These are phyloP conservation scores for Syzygium syzygioides DNA, from an alignment of 441 rosid species.

Conservation along the genomic window DNA sequence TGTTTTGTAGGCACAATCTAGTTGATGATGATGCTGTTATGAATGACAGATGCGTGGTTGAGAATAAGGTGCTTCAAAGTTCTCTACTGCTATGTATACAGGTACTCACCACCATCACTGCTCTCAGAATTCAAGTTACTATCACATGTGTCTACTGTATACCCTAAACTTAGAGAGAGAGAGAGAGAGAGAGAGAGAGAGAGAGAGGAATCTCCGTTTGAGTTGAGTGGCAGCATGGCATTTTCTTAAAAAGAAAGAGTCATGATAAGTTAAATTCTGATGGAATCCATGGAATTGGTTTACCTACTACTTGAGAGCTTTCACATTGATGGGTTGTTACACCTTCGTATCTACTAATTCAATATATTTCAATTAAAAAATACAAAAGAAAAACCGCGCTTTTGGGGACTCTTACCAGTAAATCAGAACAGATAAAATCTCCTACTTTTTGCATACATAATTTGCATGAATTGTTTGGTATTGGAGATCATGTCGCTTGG, in stretches of 20 bases:
- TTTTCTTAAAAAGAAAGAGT: no score
- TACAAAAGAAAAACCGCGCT: background rate
- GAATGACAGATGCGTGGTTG: slow-evolving; percentile 81
- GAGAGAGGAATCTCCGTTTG: no score
- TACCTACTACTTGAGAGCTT: background rate
- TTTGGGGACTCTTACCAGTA: background rate
- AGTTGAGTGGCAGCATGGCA: no score
- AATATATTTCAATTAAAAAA: no score
- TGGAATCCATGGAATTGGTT: no score
- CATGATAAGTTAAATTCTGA: no score
- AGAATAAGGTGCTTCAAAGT: slow-evolving; percentile 89
- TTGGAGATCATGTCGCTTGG: background rate
- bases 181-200: background rate
- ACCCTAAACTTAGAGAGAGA: background rate
- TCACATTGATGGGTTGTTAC: background rate
- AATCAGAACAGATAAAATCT: background rate
- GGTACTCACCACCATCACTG: slow-evolving; percentile 32
- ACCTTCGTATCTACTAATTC: background rate
- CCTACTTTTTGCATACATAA: background rate
- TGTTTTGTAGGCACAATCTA: background rate
- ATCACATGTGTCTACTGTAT: background rate
- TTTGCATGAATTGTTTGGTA: background rate
- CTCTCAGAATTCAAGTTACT: background rate
- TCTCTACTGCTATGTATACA: slow-evolving; percentile 64
- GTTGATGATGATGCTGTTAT: slow-evolving; percentile 9